phyloP scores from a whole-genome alignment of 2,329 filamentous ascomycete genomes.

The Cadophora luteo-olivacea region DNA sequence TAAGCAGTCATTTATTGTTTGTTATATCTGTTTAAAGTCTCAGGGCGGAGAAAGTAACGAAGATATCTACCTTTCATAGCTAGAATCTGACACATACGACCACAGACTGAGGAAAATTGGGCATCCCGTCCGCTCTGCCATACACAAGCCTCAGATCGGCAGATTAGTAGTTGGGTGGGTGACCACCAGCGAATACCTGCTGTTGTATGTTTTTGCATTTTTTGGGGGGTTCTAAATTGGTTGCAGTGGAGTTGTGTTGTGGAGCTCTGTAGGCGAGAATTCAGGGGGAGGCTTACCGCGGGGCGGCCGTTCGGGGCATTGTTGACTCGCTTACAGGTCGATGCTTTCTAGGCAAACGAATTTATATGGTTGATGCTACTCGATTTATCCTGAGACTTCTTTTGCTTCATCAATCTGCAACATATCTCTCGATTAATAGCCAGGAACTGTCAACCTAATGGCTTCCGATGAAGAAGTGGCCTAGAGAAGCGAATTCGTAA shows the following conservation, averaged over 20 bases:
- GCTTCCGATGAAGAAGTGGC: no score
- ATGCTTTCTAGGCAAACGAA: no score
- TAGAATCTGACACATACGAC: not conserved
- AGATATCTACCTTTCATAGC: no score
- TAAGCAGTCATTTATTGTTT: no score
- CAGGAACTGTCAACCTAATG: no score
- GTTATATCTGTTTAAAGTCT: no score
- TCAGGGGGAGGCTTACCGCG: not conserved
- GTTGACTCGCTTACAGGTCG: not conserved
- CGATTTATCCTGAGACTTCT: no score
- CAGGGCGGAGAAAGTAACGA: no score
- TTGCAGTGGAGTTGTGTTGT: not conserved
- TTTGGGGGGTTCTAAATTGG: not conserved
- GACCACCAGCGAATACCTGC: constrained; percentile 2
- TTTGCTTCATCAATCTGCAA: no score
- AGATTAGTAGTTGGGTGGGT: constrained; percentile 4
- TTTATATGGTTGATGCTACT: no score
- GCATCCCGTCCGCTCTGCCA: constrained; percentile 3
- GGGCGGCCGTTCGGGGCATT: not conserved
- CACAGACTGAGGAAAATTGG: not conserved
- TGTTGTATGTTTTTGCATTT: not conserved
- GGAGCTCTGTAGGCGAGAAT: not conserved
- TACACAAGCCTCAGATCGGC: not conserved
- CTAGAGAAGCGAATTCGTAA: no score
- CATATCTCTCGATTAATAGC: no score